phyloP scores from a whole-genome alignment of 75 land plant genomes.

The Pinus tabuliformis region DNA sequence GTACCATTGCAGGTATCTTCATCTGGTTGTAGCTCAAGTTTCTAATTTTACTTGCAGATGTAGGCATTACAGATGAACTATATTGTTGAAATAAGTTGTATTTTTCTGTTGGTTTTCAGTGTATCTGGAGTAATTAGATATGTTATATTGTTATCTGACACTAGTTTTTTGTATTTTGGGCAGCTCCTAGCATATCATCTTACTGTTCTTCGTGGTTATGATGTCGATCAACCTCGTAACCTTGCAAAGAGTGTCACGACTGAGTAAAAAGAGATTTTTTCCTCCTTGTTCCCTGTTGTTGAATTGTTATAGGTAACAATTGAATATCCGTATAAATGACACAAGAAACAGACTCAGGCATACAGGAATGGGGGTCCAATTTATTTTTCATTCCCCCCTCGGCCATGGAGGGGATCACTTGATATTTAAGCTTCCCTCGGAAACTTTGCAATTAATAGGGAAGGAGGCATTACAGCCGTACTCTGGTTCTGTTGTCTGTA shows the following conservation, averaged over 20 bases:
- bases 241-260: conserved; percentile 98
- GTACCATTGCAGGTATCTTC: conserved; percentile 84
- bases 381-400: background rate
- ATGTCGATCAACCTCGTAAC: conserved; percentile 96
- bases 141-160: conserved; percentile 3
- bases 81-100: background rate
- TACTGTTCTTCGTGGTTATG: conserved; percentile 79
- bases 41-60: background rate
- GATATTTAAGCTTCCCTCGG: background rate
- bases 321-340: background rate
- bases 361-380: background rate
- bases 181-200: conserved; percentile 95
- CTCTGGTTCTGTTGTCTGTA: background rate
- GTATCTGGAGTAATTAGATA: background rate
- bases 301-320: background rate
- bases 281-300: background rate
- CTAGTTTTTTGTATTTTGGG: conserved; percentile 13
- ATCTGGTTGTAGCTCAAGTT: background rate
- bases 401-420: background rate
- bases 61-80: background rate
- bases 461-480: background rate
- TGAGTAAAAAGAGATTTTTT: conserved; percentile 31
- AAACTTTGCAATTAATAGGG: background rate
- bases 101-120: background rate
- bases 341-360: background rate